phyloP scores from a whole-genome alignment of 2,329 filamentous ascomycete genomes.

The Alternaria burnsii region DNA sequence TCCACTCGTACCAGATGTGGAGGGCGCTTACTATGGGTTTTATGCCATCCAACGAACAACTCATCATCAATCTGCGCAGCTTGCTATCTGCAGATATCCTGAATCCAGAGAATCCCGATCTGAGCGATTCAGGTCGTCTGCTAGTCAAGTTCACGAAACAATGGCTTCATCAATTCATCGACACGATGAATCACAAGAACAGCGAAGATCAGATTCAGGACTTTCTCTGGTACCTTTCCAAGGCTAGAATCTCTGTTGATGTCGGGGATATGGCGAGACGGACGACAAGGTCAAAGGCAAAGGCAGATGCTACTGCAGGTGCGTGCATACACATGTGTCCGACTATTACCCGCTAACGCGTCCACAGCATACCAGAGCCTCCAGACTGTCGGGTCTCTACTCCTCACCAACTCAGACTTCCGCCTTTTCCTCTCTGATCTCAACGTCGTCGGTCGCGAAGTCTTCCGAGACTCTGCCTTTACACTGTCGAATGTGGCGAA shows the following conservation, averaged over 20 bases:
- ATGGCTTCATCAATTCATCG: conserved; percentile 81
- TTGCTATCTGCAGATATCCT: conserved; percentile 80
- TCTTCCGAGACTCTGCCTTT: conserved; percentile 86
- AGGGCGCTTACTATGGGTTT: conserved; percentile 82
- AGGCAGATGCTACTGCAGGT: conserved; percentile 77
- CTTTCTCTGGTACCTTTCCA: conserved; percentile 83
- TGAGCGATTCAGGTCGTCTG: conserved; percentile 79
- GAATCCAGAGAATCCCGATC: conserved; percentile 75
- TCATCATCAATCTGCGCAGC: conserved; percentile 79
- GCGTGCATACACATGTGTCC: conserved; percentile 31
- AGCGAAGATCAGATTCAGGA: conserved; percentile 86
- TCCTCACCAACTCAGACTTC: conserved; percentile 91
- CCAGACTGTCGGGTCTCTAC: conserved; percentile 81
- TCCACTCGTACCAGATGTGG: conserved; percentile 92
- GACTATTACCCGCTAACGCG: conserved; percentile 27
- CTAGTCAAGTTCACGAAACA: conserved; percentile 76
- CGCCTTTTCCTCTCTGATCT: conserved; percentile 84
- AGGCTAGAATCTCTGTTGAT: conserved; percentile 75
- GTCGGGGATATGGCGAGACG: conserved; percentile 68
- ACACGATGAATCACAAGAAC: conserved; percentile 86
- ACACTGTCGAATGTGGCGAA: conserved; percentile 79
- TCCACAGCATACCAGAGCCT: conserved; percentile 77
- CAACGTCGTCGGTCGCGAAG: conserved; percentile 78
- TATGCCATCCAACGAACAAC: conserved; percentile 91
- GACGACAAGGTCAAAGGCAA: conserved; percentile 69